These are phyloP conservation scores for Neonectria punicea DNA, from an alignment of 2,329 filamentous ascomycete species.

Conservation along the genomic window DNA sequence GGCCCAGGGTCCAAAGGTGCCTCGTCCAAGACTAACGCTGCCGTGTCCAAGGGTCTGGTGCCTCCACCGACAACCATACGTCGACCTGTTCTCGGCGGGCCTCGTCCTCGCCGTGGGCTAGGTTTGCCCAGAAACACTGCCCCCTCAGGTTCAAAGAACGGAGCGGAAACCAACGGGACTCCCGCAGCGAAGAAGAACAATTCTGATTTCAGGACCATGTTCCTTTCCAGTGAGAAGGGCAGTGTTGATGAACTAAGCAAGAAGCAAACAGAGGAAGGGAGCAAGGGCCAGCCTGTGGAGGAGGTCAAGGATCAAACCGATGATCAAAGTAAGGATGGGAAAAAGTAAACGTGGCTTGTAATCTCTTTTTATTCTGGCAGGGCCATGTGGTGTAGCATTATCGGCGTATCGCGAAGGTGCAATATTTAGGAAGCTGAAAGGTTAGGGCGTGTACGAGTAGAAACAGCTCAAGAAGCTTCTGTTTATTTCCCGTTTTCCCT, in stretches of 20 bases:
- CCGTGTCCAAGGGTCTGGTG: conserved; percentile 50
- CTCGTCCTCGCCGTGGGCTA: conserved; percentile 54
- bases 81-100: conserved; percentile 54
- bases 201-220: conserved; percentile 67
- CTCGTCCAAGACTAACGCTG: conserved; percentile 10
- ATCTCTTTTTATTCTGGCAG: conserved; percentile 6
- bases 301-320: conserved; percentile 25
- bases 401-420: conserved; percentile 11
- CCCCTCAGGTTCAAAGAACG: conserved; percentile 26
- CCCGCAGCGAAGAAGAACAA: conserved; percentile 59
- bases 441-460: conserved; percentile 1
- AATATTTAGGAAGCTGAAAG: neutral
- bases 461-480: neutral
- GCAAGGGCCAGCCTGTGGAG: conserved; percentile 6
- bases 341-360: conserved; percentile 17
- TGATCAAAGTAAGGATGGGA: conserved; percentile 6
- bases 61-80: conserved; percentile 56
- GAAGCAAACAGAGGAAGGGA: conserved; percentile 21
- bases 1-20: conserved; percentile 42
- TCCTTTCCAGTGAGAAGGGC: conserved; percentile 46
- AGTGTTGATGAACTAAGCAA: conserved; percentile 19
- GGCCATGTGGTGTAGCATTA: conserved; percentile 29
- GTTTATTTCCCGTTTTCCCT: neutral
- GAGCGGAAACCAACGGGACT: conserved; percentile 41
- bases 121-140: conserved; percentile 52